Percentiles rank a stretch among this genome's conserved stretches.
phyloP scores from a whole-genome alignment of 2,329 filamentous ascomycete genomes.

The Penicillium expansum region DNA sequence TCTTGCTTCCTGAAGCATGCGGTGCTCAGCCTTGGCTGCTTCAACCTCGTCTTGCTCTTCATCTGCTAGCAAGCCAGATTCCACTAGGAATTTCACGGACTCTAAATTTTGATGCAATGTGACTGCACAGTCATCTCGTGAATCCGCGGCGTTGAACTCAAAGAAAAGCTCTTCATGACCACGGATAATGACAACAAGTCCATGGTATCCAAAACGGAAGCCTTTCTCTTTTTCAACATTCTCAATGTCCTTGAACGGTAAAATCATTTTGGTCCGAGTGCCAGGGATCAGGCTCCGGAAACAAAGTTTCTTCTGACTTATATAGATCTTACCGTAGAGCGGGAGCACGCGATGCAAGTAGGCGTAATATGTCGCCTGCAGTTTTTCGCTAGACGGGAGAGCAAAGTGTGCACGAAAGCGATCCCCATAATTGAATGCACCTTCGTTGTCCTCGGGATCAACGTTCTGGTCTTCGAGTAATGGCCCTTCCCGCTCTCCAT shows the following conservation, averaged over 20 bases:
- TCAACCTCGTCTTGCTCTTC: conserved; percentile 70
- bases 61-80: conserved; percentile 64
- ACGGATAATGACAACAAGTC: conserved; percentile 85
- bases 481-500: conserved; percentile 68
- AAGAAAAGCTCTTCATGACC: conserved; percentile 97
- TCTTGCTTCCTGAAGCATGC: conserved; percentile 74
- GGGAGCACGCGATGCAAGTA: conserved; percentile 86
- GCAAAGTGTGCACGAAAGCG: conserved; percentile 89
- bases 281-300: conserved; percentile 88
- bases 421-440: conserved; percentile 54
- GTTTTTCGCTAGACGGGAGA: conserved; percentile 74
- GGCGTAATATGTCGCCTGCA: conserved; percentile 89
- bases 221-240: conserved; percentile 94
- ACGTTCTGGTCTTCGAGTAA: conserved; percentile 63
- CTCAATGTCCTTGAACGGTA: conserved; percentile 87
- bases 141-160: conserved; percentile 75
- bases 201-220: conserved; percentile 86
- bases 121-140: conserved; percentile 83
- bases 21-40: conserved; percentile 74
- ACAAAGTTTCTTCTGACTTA: conserved; percentile 83
- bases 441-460: conserved; percentile 56
- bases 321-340: conserved; percentile 93
- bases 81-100: conserved; percentile 65
- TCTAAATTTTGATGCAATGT: conserved; percentile 77
- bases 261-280: conserved; percentile 85